A percentile compares a stretch with the other conserved stretches of the same genome.
These are phyloP conservation scores for Rhodotorula sp. DNA, from an alignment of 1,284 basidiomycete genomes.

Conservation along the genomic window DNA sequence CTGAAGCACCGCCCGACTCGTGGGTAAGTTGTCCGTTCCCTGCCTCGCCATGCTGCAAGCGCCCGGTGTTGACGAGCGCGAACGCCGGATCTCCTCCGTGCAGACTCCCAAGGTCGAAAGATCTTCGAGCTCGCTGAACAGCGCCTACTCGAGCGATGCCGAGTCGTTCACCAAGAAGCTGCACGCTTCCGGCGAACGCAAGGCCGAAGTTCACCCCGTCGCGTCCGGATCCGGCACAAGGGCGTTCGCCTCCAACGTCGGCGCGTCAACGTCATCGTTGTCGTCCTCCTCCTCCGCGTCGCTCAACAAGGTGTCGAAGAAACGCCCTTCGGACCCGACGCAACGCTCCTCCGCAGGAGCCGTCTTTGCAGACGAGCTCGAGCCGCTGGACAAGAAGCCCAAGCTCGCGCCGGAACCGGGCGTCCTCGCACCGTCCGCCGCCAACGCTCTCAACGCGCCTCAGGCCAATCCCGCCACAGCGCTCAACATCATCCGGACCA, in stretches of 20 bases:
- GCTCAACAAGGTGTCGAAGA: constrained; percentile 6
- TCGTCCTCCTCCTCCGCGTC: too few species aligned
- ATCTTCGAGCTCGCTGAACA: not conserved
- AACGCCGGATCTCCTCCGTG: too few species aligned
- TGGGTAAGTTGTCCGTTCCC: not conserved
- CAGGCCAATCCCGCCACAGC: too few species aligned
- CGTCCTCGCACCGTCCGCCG: constrained; percentile 11
- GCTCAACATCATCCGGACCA: too few species aligned
- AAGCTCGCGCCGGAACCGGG: constrained; percentile 7
- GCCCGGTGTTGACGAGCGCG: too few species aligned
- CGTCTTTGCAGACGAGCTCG: constrained; percentile 12
- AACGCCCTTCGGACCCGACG: constrained; percentile 15
- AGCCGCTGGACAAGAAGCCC: constrained; percentile 22
- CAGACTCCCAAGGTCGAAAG: constrained; percentile 9
- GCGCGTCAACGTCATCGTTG: not conserved
- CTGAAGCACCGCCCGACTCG: constrained; percentile 1
- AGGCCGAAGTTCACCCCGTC: not conserved
- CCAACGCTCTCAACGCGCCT: constrained; percentile 6
- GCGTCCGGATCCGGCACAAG: constrained; percentile 4
- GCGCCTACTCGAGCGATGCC: not conserved
- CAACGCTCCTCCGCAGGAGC: constrained; percentile 6
- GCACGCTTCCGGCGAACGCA: not conserved
- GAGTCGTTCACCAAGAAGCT: not conserved
- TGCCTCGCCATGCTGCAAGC: too few species aligned
- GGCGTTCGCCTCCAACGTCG: not conserved